phyloP scores from a whole-genome alignment of 2,329 filamentous ascomycete genomes.

The Cadophora malorum region DNA sequence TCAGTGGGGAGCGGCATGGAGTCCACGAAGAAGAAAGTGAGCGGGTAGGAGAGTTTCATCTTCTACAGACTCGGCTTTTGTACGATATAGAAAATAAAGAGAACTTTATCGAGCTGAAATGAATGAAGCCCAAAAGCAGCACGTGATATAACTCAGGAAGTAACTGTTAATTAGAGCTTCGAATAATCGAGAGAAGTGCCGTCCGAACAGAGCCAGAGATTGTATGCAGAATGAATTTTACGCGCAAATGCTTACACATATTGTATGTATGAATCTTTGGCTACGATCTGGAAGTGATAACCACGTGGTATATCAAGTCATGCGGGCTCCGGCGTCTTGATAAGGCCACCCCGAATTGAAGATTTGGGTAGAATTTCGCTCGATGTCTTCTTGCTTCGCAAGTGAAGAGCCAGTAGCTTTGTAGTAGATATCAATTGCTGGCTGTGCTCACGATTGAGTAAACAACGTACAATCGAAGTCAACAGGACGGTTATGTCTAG shows the following conservation, averaged over 20 bases:
- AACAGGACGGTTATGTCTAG: background rate
- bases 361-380: background rate
- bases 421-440: background rate
- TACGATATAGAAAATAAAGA: background rate
- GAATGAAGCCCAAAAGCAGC: background rate
- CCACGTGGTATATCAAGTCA: constrained; percentile 4
- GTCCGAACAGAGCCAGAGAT: background rate
- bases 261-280: background rate
- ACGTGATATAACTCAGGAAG: background rate
- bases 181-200: background rate
- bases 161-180: background rate
- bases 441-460: background rate
- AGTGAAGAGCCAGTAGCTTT: background rate
- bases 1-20: background rate
- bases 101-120: background rate
- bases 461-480: background rate
- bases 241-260: background rate
- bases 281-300: background rate
- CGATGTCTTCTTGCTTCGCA: background rate
- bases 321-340: background rate
- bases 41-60: background rate
- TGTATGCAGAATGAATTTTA: background rate
- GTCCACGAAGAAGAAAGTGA: background rate
- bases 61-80: background rate
- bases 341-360: background rate